Evolutionary conservation across 192 early-diverging fungal genomes (phyloP), one percentile per base, ranked within the genome.

Genomic region (Linnemannia elongata): DNA sequence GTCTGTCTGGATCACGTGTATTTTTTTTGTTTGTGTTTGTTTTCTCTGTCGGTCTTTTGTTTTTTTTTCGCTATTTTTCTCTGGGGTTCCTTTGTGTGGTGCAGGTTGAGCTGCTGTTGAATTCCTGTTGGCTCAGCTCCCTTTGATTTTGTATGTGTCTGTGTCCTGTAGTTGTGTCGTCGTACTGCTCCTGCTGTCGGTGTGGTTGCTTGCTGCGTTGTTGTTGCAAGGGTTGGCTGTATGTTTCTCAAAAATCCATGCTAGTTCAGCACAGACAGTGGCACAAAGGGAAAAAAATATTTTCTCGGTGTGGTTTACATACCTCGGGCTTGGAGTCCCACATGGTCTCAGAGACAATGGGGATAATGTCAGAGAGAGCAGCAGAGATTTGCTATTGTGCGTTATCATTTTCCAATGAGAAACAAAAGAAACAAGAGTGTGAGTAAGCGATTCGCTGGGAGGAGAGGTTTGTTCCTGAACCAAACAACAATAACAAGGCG

Each of bases 321-420:
- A 94, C 93, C 82, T 95, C 94, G 69, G 93, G 90, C 91, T 96
- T 96, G 75, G 95, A 95, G 91, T 95, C 96, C 93, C 95, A 95
- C 92, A 96, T 95, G 78, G 91, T 91, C 77, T 94, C 93, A 63
- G 93, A 94, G 82, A 96, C 92, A 66, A 90, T 89, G 68, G 95
- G 95, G 72, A 96, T 91, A 73, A 96, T 93, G 54, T 94, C 89
- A 66, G 91, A 90, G 35, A 93, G 90, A 76, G 81, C 80, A 60
- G 87, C 77, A 71, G 89, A 88, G 82, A 92, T 84, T 77, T 93
- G 85, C 72, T 83, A 73, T 42, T 52, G 4, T 18, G n/a, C n/a
- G 17, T 18, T 52, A 6, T 45, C 44, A 45, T 45, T 45, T 44
- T 45, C 12, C 44, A 45, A 45, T 45, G 44, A 45, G 44, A 45